A percentile compares a stretch with the other conserved stretches of the same genome.
Evolutionary conservation across 2,329 filamentous ascomycete genomes (phyloP).

Genomic region (Hymenoscyphus linearis): DNA sequence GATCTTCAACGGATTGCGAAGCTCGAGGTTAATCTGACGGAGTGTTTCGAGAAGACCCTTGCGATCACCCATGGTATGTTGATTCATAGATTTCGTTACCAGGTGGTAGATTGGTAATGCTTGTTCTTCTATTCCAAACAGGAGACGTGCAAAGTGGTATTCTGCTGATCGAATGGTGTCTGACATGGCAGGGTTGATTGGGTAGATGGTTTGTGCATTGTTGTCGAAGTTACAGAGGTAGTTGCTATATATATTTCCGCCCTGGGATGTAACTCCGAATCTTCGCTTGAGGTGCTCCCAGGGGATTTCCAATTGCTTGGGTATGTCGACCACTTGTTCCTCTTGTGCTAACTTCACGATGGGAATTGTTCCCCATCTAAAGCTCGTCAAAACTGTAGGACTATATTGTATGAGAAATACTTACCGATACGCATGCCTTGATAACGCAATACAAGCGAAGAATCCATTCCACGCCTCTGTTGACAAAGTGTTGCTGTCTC

Average conservation of each 20-base stretch:
- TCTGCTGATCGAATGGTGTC: constrained; percentile 27
- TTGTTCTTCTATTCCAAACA: constrained; percentile 28
- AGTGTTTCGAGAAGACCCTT: background rate
- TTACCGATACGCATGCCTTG: constrained; percentile 33
- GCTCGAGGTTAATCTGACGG: background rate
- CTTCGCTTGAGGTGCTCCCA: constrained; percentile 32
- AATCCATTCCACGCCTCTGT: constrained; percentile 33
- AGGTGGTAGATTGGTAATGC: background rate
- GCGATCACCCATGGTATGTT: background rate
- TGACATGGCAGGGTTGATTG: constrained; percentile 32
- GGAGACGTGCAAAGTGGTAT: constrained; percentile 32
- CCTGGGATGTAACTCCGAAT: constrained; percentile 31
- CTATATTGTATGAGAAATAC: background rate
- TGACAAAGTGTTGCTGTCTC: constrained; percentile 26
- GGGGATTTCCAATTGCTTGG: constrained; percentile 28
- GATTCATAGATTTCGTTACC: background rate
- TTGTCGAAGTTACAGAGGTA: constrained; percentile 32
- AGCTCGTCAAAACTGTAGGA: background rate
- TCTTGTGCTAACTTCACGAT: constrained; percentile 33
- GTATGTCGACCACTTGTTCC: constrained; percentile 31
- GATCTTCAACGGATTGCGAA: constrained; percentile 25
- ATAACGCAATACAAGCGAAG: constrained; percentile 31
- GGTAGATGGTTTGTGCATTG: constrained; percentile 26
- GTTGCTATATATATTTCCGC: constrained; percentile 33
- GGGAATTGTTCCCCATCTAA: constrained; percentile 33